A percentile compares a stretch with the other conserved stretches of the same genome.
phyloP scores from a whole-genome alignment of 768 basidiomycete genomes.

The Tylopilus vinaceipallidus region DNA sequence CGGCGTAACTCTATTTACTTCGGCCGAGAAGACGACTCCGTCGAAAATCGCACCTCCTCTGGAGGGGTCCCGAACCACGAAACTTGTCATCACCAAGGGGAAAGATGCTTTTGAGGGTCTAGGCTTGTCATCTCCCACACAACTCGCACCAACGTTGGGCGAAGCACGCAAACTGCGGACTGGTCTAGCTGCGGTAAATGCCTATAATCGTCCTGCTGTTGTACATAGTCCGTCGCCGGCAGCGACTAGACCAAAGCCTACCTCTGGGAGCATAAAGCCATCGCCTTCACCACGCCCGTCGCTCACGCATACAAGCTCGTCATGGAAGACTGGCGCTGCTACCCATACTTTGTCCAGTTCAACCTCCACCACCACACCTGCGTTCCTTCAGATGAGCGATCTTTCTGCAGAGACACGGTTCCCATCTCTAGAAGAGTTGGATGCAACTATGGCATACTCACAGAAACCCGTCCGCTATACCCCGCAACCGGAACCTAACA shows the following conservation, averaged over 20 bases:
- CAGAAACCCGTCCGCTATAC: conserved; percentile 17
- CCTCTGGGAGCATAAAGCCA: conserved; percentile 17
- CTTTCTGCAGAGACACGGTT: conserved; percentile 69
- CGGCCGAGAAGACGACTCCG: conserved; percentile 15
- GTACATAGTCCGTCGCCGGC: conserved; percentile 15
- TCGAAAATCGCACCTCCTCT: conserved; percentile 26
- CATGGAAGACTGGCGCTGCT: conserved; percentile 20
- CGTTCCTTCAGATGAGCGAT: conserved; percentile 39
- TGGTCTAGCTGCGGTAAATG: conserved; percentile 56
- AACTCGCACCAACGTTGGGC: conserved; percentile 64
- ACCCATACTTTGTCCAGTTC: conserved; percentile 34
- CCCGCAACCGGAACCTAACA: conserved; percentile 13
- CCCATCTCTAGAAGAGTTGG: conserved; percentile 84
- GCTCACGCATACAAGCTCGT: conserved; percentile 11
- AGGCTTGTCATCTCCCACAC: conserved; percentile 46
- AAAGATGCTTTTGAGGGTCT: conserved; percentile 83
- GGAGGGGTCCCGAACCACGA: conserved; percentile 33
- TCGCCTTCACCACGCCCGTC: conserved; percentile 32
- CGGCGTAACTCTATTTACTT: neutral
- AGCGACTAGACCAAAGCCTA: conserved; percentile 19
- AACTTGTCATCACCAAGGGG: conserved; percentile 34
- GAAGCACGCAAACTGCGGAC: conserved; percentile 74
- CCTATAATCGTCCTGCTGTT: conserved; percentile 27
- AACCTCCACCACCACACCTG: conserved; percentile 31
- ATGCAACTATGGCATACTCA: conserved; percentile 48